A percentile compares a stretch with the other conserved stretches of the same genome.
Evolutionary conservation across 768 basidiomycete species (phyloP).

Genomic region (Collybia sordida): DNA sequence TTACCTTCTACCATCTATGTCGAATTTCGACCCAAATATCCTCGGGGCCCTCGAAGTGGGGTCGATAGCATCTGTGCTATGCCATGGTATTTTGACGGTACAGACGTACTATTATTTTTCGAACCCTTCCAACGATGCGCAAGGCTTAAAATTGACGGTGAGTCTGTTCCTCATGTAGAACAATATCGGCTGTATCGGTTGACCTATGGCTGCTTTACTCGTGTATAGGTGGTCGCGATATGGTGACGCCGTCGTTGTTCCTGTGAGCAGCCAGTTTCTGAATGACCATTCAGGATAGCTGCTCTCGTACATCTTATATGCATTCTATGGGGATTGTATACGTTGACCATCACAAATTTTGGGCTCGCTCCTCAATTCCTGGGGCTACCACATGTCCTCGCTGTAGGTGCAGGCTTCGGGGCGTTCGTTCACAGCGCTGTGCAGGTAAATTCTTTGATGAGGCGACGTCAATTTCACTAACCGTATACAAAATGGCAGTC

Average conservation of each 20-base stretch:
- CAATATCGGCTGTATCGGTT: no score
- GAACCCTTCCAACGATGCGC: background rate
- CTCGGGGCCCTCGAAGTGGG: no score
- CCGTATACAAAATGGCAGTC: background rate
- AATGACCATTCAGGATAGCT: background rate
- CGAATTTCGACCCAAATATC: no score
- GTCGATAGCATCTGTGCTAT: no score
- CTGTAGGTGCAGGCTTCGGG: background rate
- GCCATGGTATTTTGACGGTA: no score
- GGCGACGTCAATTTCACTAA: background rate
- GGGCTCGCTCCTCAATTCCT: background rate
- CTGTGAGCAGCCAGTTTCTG: background rate
- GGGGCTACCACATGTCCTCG: background rate
- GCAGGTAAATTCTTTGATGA: background rate
- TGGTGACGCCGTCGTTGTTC: no score
- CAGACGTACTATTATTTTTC: no score
- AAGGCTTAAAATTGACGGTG: background rate
- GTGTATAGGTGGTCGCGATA: no score
- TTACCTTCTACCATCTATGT: no score
- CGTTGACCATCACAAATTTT: background rate
- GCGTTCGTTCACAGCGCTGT: background rate
- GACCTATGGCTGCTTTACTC: background rate
- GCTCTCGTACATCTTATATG: background rate
- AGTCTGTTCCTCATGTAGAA: background rate
- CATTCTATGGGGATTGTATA: background rate